Evolutionary conservation across 352 stramenopile species (phyloP).

Genomic region (Phytopythium kandeliae): DNA sequence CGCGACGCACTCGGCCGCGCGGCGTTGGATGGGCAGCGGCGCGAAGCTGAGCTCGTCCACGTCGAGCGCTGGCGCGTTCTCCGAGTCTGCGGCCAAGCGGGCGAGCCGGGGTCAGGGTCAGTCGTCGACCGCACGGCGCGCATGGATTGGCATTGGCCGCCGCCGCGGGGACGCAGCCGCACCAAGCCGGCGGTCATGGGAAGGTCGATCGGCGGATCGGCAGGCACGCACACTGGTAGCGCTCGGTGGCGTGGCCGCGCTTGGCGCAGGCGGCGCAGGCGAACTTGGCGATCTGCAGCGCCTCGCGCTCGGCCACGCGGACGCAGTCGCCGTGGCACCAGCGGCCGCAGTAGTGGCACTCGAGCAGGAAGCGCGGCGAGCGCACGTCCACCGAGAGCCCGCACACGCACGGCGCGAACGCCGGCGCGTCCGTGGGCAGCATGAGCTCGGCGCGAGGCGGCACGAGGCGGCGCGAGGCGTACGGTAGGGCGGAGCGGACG

Average conservation of each 20-base stretch:
- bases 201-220: neutral
- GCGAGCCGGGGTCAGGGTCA: too few relatives aligned
- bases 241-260: conserved; percentile 28
- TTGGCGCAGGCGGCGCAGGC: conserved; percentile 39
- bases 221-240: conserved; percentile 24
- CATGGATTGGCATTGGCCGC: too few relatives aligned
- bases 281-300: conserved; percentile 50
- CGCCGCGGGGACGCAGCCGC: too few relatives aligned
- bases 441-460: neutral
- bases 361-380: conserved; percentile 39
- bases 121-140: too few relatives aligned
- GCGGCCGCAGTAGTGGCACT: conserved; percentile 61
- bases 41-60: conserved; percentile 28
- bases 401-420: conserved; percentile 13
- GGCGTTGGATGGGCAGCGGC: conserved; percentile 37
- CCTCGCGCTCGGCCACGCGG: conserved; percentile 48
- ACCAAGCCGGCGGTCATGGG: too few relatives aligned
- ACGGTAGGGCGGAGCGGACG: too few relatives aligned
- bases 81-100: conserved; percentile 6
- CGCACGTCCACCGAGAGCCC: conserved; percentile 21
- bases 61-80: conserved; percentile 1
- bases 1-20: conserved; percentile 14
- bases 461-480: neutral
- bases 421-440: neutral
- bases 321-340: conserved; percentile 60